A percentile compares a stretch with the other conserved stretches of the same genome.
Conservation (phyloP, 352 stramenopile genomes). For the Globisporangium paroecandrum region DNA sequence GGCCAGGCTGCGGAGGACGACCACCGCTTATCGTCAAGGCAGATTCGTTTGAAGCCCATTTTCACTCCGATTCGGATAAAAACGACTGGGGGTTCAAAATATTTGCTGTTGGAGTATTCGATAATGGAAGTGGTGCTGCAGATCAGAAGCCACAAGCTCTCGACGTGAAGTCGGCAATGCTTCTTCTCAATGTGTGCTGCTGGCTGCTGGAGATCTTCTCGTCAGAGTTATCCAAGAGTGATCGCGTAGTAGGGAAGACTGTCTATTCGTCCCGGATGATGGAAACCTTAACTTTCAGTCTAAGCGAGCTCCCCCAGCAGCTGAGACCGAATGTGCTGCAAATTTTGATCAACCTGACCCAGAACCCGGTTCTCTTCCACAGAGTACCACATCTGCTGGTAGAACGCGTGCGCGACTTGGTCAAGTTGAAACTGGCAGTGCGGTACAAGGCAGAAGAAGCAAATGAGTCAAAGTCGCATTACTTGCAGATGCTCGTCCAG, state of each 20-base stretch:
- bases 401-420: slow-evolving; percentile 32
- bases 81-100: slow-evolving; percentile 91
- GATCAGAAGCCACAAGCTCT: not conserved
- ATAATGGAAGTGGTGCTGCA: slow-evolving; percentile 21
- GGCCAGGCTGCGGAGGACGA: slow-evolving; percentile 60
- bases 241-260: not conserved
- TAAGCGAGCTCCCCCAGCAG: slow-evolving; percentile 39
- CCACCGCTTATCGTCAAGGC: slow-evolving; percentile 69
- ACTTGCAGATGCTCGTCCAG: slow-evolving; percentile 57
- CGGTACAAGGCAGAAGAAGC: slow-evolving; percentile 47
- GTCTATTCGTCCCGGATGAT: slow-evolving; percentile 34
- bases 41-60: slow-evolving; percentile 75
- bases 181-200: slow-evolving; percentile 30
- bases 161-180: slow-evolving; percentile 19
- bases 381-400: slow-evolving; percentile 33
- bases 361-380: slow-evolving; percentile 34
- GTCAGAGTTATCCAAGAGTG: not conserved
- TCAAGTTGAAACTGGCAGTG: slow-evolving; percentile 49
- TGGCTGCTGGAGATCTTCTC: slow-evolving; percentile 32
- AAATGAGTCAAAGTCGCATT: slow-evolving; percentile 53
- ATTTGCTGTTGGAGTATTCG: slow-evolving; percentile 65
- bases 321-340: slow-evolving; percentile 39
- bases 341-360: slow-evolving; percentile 38
- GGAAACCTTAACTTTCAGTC: slow-evolving; percentile 27
- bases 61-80: slow-evolving; percentile 76